Evolutionary conservation across 2,329 filamentous ascomycete species (phyloP), one percentile per base, ranked within the genome.

Genomic region (Colletotrichum eleusines): DNA sequence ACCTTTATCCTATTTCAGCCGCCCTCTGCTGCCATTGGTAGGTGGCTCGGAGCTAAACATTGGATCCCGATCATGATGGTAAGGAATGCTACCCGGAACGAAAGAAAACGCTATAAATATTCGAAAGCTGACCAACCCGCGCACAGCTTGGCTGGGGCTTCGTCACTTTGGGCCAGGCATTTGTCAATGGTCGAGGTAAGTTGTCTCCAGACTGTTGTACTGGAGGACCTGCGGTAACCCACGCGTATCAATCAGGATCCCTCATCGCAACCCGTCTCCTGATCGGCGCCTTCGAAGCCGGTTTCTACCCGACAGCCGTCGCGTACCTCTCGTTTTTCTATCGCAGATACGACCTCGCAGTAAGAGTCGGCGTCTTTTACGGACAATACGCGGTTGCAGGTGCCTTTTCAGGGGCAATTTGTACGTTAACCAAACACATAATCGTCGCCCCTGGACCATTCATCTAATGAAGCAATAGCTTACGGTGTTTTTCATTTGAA

Each of bases 21-120:
- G 0, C 77, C 86, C 0, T 87, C 87, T 3, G 86, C 87, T 0
- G 80, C 80, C 3, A 73, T 81, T 16, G 82, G 81, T 8, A 75
- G 80, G 64, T 78, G 77, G 63, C 72, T 82, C 26, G 82, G 82
- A 3, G 87, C 88, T 79, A 82, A 83, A 40, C 76, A 81, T 40
- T 89, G 85, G 84, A 87, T 90, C n/a, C 87, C 87, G 0, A 78
- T 80, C 16, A 87, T 87, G 74, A 89, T 89, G 88, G 79, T 84
- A 42, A 74, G 81, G 84, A 46, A 8, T 71, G 84, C 65, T 84
- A 86, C 74, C 80, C 84, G 6, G 40, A 84, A 81, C 78, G 35
- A 23, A 20, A 42, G 26, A 23, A 35, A 42, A n/a, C 55, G 23
- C 33, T 40, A 16, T 23, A 60, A 78, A 57, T 54, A 78, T 80